phyloP scores from a whole-genome alignment of 495 filamentous ascomycete species.

The Aspergillus leporis region DNA sequence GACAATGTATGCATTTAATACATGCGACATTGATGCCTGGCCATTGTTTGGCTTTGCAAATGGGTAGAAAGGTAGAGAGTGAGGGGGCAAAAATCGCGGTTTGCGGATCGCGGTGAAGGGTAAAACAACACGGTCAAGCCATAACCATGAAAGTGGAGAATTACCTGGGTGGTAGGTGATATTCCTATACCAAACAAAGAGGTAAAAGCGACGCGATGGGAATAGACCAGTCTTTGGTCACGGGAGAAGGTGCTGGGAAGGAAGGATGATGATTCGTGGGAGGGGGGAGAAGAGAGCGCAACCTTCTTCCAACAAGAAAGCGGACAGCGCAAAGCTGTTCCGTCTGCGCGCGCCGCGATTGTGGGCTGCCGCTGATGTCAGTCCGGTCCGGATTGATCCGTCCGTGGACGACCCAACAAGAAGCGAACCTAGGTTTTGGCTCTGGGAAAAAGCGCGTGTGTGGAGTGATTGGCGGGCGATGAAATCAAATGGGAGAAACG shows the following conservation, averaged over 20 bases:
- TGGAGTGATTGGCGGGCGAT: not conserved
- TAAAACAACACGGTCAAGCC: conserved; percentile 10
- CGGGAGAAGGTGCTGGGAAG: conserved; percentile 14
- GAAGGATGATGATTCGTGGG: conserved; percentile 18
- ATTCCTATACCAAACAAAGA: conserved; percentile 5
- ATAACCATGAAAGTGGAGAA: not conserved
- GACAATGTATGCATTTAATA: not conserved
- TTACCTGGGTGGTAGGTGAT: conserved; percentile 4
- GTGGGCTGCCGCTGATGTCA: conserved; percentile 39
- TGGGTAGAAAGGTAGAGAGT: conserved; percentile 21
- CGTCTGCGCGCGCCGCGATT: conserved; percentile 11
- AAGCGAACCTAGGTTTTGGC: conserved; percentile 5
- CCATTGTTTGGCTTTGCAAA: conserved; percentile 15
- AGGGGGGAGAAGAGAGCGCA: conserved; percentile 22
- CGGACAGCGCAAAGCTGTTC: conserved; percentile 9
- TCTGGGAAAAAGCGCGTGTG: conserved; percentile 2
- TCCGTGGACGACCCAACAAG: conserved; percentile 22
- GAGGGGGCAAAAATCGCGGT: conserved; percentile 12
- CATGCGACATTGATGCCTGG: conserved; percentile 21
- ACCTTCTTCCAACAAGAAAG: conserved; percentile 35
- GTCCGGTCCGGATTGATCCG: conserved; percentile 32
- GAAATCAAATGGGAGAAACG: conserved; percentile 4
- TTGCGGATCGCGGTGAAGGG: conserved; percentile 16
- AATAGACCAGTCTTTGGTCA: conserved; percentile 24
- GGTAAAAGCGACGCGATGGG: conserved; percentile 23